These are phyloP conservation scores for Rutstroemia sp. DNA, from an alignment of 2,329 filamentous ascomycete genomes.

Conservation along the genomic window DNA sequence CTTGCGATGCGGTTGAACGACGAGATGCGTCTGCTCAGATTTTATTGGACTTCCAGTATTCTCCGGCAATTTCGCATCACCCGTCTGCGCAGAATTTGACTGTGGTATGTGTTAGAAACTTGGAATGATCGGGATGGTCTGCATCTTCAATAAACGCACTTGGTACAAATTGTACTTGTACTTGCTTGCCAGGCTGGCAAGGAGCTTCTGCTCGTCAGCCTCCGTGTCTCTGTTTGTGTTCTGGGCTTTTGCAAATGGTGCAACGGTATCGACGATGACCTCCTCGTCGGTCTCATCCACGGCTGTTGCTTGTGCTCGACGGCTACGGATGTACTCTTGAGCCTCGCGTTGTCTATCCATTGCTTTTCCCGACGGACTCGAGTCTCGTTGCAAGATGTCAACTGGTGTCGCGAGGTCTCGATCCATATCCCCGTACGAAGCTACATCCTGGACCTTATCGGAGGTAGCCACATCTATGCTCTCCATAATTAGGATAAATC, in stretches of 20 bases:
- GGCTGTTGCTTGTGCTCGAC: slow-evolving; percentile 7
- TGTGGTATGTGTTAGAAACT: neutral
- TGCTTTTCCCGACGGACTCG: slow-evolving; percentile 3
- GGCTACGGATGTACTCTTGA: slow-evolving; percentile 9
- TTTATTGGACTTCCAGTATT: slow-evolving; percentile 6
- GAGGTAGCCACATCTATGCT: slow-evolving; percentile 7
- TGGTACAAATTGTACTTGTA: slow-evolving; percentile 9
- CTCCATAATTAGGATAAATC: slow-evolving; percentile 6
- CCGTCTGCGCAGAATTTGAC: neutral
- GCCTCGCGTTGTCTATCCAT: slow-evolving; percentile 9
- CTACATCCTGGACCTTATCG: slow-evolving; percentile 7
- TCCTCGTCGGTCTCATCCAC: neutral
- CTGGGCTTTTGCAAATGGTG: slow-evolving; percentile 1
- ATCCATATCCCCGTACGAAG: slow-evolving; percentile 3
- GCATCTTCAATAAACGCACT: neutral
- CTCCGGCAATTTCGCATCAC: neutral
- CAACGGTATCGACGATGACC: slow-evolving; percentile 1
- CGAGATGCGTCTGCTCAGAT: slow-evolving; percentile 3
- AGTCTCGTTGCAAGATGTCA: slow-evolving; percentile 2
- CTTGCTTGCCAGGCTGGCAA: slow-evolving; percentile 6
- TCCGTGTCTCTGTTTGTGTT: slow-evolving; percentile 8
- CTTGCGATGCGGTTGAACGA: slow-evolving; percentile 5
- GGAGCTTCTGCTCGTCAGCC: slow-evolving; percentile 8
- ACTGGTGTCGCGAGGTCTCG: slow-evolving; percentile 1
- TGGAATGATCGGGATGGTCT: neutral